Conservation (phyloP, 2,329 filamentous ascomycete genomes). For the Aspergillus fructus region DNA sequence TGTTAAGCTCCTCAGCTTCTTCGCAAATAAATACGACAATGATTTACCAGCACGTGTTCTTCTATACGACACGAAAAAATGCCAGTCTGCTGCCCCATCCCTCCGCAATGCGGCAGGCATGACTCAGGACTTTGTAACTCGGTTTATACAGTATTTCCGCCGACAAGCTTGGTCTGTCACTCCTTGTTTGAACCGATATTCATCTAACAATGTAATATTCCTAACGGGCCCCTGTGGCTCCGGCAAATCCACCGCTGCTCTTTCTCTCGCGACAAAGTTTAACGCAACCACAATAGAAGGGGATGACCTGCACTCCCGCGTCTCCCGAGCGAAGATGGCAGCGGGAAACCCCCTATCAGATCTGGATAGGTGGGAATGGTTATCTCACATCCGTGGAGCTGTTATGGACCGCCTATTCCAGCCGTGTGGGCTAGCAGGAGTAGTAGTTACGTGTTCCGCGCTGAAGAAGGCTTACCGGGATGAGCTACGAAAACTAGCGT, state of each 20-base stretch:
- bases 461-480: slow-evolving; percentile 56
- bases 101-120: slow-evolving; percentile 16
- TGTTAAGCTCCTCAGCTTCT: slow-evolving; percentile 55
- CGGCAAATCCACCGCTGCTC: slow-evolving; percentile 54
- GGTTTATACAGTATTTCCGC: slow-evolving; percentile 17
- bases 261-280: slow-evolving; percentile 45
- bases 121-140: slow-evolving; percentile 7
- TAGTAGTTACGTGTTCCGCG: slow-evolving; percentile 56
- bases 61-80: slow-evolving; percentile 28
- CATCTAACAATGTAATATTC: slow-evolving; percentile 17
- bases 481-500: slow-evolving; percentile 46
- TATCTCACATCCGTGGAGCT: slow-evolving; percentile 30
- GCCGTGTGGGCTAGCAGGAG: slow-evolving; percentile 22
- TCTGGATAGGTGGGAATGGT: slow-evolving; percentile 56
- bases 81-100: slow-evolving; percentile 15
- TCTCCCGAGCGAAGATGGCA: slow-evolving; percentile 54
- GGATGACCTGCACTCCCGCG: slow-evolving; percentile 52
- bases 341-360: slow-evolving; percentile 51
- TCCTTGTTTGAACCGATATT: background rate
- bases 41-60: slow-evolving; percentile 23
- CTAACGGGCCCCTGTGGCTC: slow-evolving; percentile 55
- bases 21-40: slow-evolving; percentile 51
- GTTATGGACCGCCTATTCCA: slow-evolving; percentile 20
- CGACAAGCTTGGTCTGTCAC: slow-evolving; percentile 15
- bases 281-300: slow-evolving; percentile 42